Evolutionary conservation across 1,284 basidiomycete species (phyloP), one percentile per base, ranked within the genome.

Genomic region (Phellinidium pouzarii): DNA sequence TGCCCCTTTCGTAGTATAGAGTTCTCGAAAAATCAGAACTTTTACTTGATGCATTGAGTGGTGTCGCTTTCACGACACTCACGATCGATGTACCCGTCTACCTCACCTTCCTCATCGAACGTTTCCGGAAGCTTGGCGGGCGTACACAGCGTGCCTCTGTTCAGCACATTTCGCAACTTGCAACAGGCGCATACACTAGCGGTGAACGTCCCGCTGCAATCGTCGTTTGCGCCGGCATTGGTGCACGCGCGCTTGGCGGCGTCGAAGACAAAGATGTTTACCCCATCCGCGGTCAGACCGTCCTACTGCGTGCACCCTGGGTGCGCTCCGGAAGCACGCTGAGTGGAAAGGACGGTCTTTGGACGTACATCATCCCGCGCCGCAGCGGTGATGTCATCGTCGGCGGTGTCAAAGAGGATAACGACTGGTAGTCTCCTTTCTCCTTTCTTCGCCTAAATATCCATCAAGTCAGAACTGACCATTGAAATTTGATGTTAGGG

Each of bases 301-400:
- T 77, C 11, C 59, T 76, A 8, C 59, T 80, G 5, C 62, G 67
- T 9, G 77, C 78, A 5, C 76, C 77, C 1, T 77, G 75, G 76
- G 62, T 91, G 45, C 73, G 68, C 43, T 76, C 77, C 55, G 87
- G 85, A 14, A 70, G 74, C 55, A 80, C 82, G 0, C 63, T 79
- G 14, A 75, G 73, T 48, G 71, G 67, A 23, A 60, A 64, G 4
- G 69, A 74, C n/a, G 79, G 78, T 5, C 66, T 71, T 0, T 78
- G 76, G 68, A 79, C 79, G 36, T 91, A 90, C 66, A 73, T 85
- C 54, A 86, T 91, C 59, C 87, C 87, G 20, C 71, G 82, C 58
- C 68, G 74, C 38, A 78, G 75, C 56, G 83, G 86, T 25, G 76
- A 86, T 58, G 87, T 86, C 5, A 70, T 87, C 26, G 67, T 89